Evolutionary conservation across 2,329 filamentous ascomycete genomes (phyloP).

Genomic region (Ophiostoma perfectum): DNA sequence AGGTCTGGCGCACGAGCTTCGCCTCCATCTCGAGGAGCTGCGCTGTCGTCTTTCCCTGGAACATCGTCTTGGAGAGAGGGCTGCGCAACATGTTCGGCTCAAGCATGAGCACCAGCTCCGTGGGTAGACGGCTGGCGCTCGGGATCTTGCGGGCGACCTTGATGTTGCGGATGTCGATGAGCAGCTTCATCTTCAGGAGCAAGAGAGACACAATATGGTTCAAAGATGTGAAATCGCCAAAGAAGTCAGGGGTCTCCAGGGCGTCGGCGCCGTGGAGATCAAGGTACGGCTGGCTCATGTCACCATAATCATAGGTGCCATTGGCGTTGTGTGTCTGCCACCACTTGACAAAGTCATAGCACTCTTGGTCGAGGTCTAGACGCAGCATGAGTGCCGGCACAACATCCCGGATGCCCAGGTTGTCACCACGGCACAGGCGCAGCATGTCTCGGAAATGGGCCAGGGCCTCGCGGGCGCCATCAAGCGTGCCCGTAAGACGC

Average conservation of each 20-base stretch:
- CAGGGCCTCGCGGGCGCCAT: neutral
- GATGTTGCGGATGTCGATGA: constrained; percentile 30
- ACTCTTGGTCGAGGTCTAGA: constrained; percentile 34
- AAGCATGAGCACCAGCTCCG: neutral
- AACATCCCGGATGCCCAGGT: constrained; percentile 23
- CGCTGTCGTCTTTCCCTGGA: neutral
- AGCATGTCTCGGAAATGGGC: neutral
- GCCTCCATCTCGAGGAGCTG: neutral
- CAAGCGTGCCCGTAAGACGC: constrained; percentile 13
- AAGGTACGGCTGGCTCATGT: neutral
- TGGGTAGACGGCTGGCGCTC: neutral
- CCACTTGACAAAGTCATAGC: constrained; percentile 47
- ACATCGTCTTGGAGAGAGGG: neutral
- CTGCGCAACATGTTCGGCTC: neutral
- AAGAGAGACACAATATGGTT: constrained; percentile 24
- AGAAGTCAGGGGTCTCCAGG: neutral
- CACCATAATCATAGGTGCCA: neutral
- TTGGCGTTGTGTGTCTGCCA: constrained; percentile 32
- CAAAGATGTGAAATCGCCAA: neutral
- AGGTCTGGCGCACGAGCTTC: neutral
- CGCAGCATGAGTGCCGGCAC: constrained; percentile 29
- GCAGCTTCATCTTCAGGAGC: constrained; percentile 31
- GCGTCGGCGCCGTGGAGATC: neutral
- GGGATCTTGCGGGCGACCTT: neutral
- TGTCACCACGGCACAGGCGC: constrained; percentile 19